Conservation (phyloP, 164 flowering plant genomes). For the Berberis thunbergii region DNA sequence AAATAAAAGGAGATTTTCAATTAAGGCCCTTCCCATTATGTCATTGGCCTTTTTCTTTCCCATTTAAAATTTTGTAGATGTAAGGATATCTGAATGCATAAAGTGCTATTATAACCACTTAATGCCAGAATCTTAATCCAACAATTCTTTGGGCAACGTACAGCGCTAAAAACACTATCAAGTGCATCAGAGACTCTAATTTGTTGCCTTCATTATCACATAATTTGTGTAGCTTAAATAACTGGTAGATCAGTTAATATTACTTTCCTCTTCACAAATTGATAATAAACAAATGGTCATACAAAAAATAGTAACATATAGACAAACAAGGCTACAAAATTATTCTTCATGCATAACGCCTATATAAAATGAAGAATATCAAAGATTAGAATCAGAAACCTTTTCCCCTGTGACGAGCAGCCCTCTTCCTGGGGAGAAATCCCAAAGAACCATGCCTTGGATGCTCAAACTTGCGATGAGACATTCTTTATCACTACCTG, state of each 20-base stretch:
- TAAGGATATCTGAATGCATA: not conserved
- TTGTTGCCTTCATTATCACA: not conserved
- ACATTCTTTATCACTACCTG: not conserved
- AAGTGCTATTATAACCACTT: not conserved
- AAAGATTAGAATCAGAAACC: not conserved
- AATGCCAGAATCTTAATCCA: not conserved
- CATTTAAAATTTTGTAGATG: too few relatives aligned
- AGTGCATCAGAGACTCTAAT: too few relatives aligned
- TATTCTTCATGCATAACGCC: not conserved
- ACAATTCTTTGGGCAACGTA: too few relatives aligned
- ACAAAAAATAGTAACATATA: not conserved
- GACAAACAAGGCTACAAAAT: not conserved
- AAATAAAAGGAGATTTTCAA: too few relatives aligned
- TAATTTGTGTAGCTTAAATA: not conserved
- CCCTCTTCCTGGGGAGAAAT: too few relatives aligned
- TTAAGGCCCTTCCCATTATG: too few relatives aligned
- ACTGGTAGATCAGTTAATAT: not conserved
- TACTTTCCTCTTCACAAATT: not conserved
- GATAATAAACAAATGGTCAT: not conserved
- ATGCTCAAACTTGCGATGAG: not conserved
- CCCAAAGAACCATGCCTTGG: too few relatives aligned
- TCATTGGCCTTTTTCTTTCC: too few relatives aligned
- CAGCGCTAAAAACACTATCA: too few relatives aligned
- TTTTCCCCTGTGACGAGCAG: not conserved
- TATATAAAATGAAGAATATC: not conserved